Conservation (phyloP, 202 grass and related monocot genomes). For the Setaria viridis region DNA sequence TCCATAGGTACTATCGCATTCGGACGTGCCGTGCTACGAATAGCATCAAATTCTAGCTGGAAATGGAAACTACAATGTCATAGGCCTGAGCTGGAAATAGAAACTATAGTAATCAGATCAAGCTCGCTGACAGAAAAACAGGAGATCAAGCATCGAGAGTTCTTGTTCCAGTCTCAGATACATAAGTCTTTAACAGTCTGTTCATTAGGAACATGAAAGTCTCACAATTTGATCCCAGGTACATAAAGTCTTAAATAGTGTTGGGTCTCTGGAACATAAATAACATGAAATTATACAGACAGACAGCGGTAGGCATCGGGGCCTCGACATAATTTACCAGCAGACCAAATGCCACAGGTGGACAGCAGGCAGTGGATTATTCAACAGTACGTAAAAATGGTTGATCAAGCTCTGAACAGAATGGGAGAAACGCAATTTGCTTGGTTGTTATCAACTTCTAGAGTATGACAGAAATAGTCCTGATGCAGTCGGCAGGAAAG, state of each 20-base stretch:
- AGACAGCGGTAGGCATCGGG: not conserved
- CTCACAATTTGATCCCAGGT: not conserved
- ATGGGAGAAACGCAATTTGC: conserved; percentile 29
- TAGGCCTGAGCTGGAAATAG: not conserved
- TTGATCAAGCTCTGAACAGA: conserved; percentile 23
- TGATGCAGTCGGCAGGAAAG: not conserved
- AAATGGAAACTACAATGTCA: not conserved
- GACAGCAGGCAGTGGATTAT: conserved; percentile 32
- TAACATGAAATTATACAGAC: conserved; percentile 32
- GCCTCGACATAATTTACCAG: conserved; percentile 25
- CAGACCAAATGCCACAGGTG: conserved; percentile 3
- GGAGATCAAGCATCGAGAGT: not conserved
- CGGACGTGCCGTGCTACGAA: not conserved
- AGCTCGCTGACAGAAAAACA: not conserved
- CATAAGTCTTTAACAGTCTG: not conserved
- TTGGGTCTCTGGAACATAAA: not conserved
- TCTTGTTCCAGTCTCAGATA: not conserved
- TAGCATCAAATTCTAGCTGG: not conserved
- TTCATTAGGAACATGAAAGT: not conserved
- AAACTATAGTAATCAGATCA: not conserved
- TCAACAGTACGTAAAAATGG: not conserved
- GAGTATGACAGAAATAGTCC: conserved; percentile 12
- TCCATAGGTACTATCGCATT: not conserved
- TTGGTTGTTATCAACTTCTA: conserved; percentile 35
- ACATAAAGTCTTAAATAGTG: not conserved